Base-by-base conservation (phyloP, 306 rosid genomes). In the Cucurbita ficifolia region DNA sequence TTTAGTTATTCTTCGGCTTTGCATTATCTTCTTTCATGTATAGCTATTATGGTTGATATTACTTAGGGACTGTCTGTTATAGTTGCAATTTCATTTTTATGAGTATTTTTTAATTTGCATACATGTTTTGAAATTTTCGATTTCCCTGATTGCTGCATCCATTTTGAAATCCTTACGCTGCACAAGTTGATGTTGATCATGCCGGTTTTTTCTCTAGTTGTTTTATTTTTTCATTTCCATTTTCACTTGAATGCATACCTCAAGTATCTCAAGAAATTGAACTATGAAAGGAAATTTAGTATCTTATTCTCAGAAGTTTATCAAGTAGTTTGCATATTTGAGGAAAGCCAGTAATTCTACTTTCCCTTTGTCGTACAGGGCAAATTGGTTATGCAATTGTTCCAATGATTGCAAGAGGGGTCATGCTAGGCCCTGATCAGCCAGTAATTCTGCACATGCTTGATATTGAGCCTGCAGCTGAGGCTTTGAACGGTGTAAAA, bases 341-440 rank as follows among this genome's bases (percentile, higher is more conserved):
- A 35, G 33, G 2, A 1, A 29, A 29, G 64, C 17, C 62, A 29
- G 18, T 29, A 58, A 58, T 58, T 29, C 8, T 12, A 1, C 22
- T 4, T n/a, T 21, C 36, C 49, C 51, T 65, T 65, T 2, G 6
- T 22, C 2, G 55, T 12, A 45, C 80, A 94, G 97, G 99, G 9
- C 99, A 94, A 91, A 94, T 91, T 36, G 99, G 97, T 19, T 94
- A 94, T 85, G 97, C 96, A 18, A 97, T 94, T 75, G 97, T 89
- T 16, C 99, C 99, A 6, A 94, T 94, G 99, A 85, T 94, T 82
- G 97, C 97, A 22, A 87, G 99, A 78, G 99, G 99, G 82, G 87
- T 91, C 80, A 91, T 94, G 96, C 70, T 94, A 48, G 99, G 99
- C 35, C 54, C 86, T 22, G 96, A 91, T 84, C 99, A 91, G 86